These are phyloP conservation scores for Orbilia javanica DNA, from an alignment of 2,329 filamentous ascomycete genomes.

Conservation along the genomic window DNA sequence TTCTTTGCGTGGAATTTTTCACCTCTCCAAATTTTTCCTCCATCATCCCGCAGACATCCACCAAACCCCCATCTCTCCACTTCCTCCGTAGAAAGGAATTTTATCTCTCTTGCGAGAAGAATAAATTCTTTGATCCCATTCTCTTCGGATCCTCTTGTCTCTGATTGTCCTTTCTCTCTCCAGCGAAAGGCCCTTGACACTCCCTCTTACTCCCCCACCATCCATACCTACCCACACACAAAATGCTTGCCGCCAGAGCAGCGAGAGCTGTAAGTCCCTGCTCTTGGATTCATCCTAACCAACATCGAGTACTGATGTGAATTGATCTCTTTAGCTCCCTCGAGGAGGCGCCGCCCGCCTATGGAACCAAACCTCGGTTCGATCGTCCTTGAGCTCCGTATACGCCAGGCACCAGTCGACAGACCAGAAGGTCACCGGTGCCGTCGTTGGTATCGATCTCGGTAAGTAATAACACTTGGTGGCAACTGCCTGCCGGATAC, in stretches of 20 bases:
- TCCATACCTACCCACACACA: slow-evolving; percentile 34
- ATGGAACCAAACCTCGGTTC: slow-evolving; percentile 51
- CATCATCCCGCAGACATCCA: slow-evolving; percentile 54
- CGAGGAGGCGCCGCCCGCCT: slow-evolving; percentile 52
- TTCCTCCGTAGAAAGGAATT: slow-evolving; percentile 24
- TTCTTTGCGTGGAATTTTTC: slow-evolving; percentile 57
- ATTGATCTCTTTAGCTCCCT: slow-evolving; percentile 41
- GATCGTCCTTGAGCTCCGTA: slow-evolving; percentile 68
- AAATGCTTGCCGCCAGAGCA: slow-evolving; percentile 58
- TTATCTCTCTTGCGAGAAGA: slow-evolving; percentile 36
- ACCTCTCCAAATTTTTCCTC: slow-evolving; percentile 38
- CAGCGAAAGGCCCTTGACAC: slow-evolving; percentile 20
- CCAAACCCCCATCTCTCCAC: slow-evolving; percentile 29
- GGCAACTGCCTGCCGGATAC: neutral
- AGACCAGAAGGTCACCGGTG: slow-evolving; percentile 89
- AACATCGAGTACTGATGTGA: slow-evolving; percentile 5
- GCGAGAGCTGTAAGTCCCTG: slow-evolving; percentile 52
- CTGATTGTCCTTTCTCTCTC: slow-evolving; percentile 6
- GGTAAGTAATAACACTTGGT: slow-evolving; percentile 71
- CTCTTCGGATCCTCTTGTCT: slow-evolving; percentile 25
- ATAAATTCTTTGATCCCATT: slow-evolving; percentile 13
- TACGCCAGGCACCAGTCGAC: slow-evolving; percentile 84
- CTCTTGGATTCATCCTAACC: neutral
- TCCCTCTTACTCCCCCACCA: slow-evolving; percentile 15
- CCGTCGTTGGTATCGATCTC: slow-evolving; percentile 98